Evolutionary conservation across 129 eudicot species (phyloP).

Genomic region (Flaveria ramosissima): DNA sequence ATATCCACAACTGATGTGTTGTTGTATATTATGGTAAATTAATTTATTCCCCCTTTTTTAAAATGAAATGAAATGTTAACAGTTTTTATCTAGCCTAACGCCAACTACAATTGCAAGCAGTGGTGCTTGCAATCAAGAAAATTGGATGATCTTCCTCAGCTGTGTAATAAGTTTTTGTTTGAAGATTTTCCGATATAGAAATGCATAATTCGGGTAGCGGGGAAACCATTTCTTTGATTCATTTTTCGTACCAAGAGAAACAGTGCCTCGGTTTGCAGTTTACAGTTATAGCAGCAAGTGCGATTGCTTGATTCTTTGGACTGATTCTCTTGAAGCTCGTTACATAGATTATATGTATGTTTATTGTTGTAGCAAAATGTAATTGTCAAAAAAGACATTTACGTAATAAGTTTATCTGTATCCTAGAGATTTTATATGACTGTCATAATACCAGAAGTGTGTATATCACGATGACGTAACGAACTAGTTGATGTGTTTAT

Average conservation of each 20-base stretch:
- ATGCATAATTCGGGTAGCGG: constrained; percentile 30
- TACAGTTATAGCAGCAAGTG: constrained; percentile 17
- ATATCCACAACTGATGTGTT: constrained; percentile 35
- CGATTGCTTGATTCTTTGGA: constrained; percentile 35
- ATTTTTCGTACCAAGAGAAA: constrained; percentile 35
- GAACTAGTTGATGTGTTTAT: constrained; percentile 12
- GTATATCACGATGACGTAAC: constrained; percentile 30
- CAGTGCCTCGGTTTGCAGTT: constrained; percentile 29
- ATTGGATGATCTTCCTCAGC: constrained; percentile 34
- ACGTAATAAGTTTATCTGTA: constrained; percentile 22
- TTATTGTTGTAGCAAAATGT: constrained; percentile 29
- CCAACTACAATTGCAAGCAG: constrained; percentile 28
- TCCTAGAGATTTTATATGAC: constrained; percentile 17
- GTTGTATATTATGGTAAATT: constrained; percentile 59
- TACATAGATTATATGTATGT: constrained; percentile 28
- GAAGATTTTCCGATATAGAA: constrained; percentile 30
- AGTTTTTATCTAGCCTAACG: neutral
- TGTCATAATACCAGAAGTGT: constrained; percentile 33
- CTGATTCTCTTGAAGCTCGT: constrained; percentile 36
- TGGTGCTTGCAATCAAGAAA: constrained; percentile 36
- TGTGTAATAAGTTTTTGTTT: constrained; percentile 29
- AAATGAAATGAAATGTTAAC: neutral
- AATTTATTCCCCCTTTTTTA: neutral
- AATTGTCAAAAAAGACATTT: constrained; percentile 19
- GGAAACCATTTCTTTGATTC: constrained; percentile 44